A percentile compares a stretch with the other conserved stretches of the same genome.
Conservation (phyloP, 495 filamentous ascomycete genomes). For the Lasiosphaeria ovina region DNA sequence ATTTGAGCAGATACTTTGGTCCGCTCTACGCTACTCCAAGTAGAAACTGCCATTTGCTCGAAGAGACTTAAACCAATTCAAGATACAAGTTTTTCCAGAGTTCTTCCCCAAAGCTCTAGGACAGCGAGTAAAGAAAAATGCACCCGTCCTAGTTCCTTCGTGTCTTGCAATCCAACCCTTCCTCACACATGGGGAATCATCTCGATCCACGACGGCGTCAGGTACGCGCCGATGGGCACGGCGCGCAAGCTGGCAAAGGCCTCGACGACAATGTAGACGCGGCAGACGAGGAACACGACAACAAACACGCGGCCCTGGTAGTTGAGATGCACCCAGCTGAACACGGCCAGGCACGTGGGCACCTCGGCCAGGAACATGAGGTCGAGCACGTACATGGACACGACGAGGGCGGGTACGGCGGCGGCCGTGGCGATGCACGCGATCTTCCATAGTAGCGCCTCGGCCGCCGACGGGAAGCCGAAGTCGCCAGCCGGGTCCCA, state of each 20-base stretch:
- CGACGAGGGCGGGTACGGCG: not conserved
- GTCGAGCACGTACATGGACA: not conserved
- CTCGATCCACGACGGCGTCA: constrained; percentile 19
- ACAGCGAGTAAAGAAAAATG: no score
- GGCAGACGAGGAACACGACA: not conserved
- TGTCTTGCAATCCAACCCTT: not conserved
- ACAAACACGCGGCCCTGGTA: not conserved
- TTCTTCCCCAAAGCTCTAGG: no score
- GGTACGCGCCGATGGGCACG: constrained; percentile 15
- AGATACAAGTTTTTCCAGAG: no score
- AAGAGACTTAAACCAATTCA: no score
- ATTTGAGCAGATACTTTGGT: no score
- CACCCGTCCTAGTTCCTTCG: no score
- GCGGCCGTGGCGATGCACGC: not conserved
- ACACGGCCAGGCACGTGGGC: not conserved
- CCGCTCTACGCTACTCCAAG: no score
- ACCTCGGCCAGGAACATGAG: not conserved
- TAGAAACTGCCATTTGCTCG: no score
- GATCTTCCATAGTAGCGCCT: constrained; percentile 10
- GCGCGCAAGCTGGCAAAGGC: constrained; percentile 11
- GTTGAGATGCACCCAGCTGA: not conserved
- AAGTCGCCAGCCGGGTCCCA: not conserved
- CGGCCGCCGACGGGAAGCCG: constrained; percentile 9
- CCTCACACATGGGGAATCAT: constrained; percentile 19
- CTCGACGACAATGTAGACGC: constrained; percentile 13